Percentiles rank a stretch among this genome's conserved stretches.
phyloP scores from a whole-genome alignment of 140 eudicot species.

The Flaveria floridana region DNA sequence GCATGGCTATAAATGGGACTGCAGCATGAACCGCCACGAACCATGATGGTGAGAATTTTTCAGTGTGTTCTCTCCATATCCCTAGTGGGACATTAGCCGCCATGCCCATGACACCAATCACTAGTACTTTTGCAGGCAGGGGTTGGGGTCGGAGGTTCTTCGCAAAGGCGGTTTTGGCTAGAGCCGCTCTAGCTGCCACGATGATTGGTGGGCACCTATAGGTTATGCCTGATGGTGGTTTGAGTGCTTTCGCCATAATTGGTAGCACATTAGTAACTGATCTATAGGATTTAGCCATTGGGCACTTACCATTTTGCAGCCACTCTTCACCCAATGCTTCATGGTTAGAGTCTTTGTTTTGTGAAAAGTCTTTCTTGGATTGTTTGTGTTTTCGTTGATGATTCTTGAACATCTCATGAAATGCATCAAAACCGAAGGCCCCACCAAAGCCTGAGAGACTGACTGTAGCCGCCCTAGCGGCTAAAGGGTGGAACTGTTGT shows the following conservation, averaged over 20 bases:
- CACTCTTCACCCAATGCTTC: constrained; percentile 87
- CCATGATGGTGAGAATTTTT: constrained; percentile 94
- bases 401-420: constrained; percentile 63
- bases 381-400: constrained; percentile 58
- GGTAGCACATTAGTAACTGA: constrained; percentile 80
- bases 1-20: constrained; percentile 92
- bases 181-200: constrained; percentile 80
- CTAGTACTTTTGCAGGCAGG: constrained; percentile 67
- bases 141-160: constrained; percentile 86
- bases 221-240: constrained; percentile 77
- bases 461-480: constrained; percentile 89
- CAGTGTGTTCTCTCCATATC: constrained; percentile 86
- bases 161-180: constrained; percentile 83
- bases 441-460: constrained; percentile 82
- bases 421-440: constrained; percentile 75
- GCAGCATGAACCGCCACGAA: constrained; percentile 97
- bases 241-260: constrained; percentile 70
- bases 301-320: constrained; percentile 88
- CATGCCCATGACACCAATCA: constrained; percentile 80
- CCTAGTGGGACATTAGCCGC: constrained; percentile 85
- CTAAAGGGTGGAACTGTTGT: constrained; percentile 81
- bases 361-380: constrained; percentile 60
- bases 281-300: constrained; percentile 88
- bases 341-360: constrained; percentile 60
- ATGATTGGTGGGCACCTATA: constrained; percentile 68